phyloP scores from a whole-genome alignment of 352 stramenopile species.

The Phytophthora colocasiae region DNA sequence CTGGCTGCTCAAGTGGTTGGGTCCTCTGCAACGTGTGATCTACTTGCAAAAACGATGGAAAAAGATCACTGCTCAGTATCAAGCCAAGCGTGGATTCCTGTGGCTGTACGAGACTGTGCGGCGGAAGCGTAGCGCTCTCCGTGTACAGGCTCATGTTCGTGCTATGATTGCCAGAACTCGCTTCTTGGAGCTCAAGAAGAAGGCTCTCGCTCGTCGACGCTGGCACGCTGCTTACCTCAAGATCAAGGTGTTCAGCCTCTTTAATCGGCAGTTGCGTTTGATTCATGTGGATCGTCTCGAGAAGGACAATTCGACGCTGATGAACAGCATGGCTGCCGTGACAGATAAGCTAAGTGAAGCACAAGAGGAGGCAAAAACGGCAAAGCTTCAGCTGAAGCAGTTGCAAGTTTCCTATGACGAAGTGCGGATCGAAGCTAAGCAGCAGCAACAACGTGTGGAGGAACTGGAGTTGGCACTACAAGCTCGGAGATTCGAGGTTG shows the following conservation, averaged over 20 bases:
- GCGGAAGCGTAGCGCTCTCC: conserved; percentile 64
- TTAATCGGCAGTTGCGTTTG: conserved; percentile 61
- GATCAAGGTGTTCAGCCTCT: conserved; percentile 58
- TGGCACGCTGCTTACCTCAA: conserved; percentile 79
- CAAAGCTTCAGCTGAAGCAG: conserved; percentile 62
- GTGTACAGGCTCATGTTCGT: conserved; percentile 73
- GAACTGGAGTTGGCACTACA: conserved; percentile 69
- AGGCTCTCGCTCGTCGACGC: conserved; percentile 65
- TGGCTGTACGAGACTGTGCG: conserved; percentile 76
- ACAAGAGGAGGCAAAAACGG: conserved; percentile 51
- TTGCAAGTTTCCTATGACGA: conserved; percentile 65
- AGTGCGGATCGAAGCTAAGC: conserved; percentile 57
- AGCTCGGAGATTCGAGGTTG: conserved; percentile 53
- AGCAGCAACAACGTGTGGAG: conserved; percentile 67
- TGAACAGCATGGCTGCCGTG: conserved; percentile 46
- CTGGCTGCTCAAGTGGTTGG: conserved; percentile 89
- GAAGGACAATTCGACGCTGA: conserved; percentile 64
- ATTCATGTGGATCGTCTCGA: conserved; percentile 83
- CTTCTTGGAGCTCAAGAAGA: conserved; percentile 70
- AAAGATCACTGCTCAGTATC: conserved; percentile 76
- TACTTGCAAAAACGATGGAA: conserved; percentile 90
- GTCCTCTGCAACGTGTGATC: conserved; percentile 79
- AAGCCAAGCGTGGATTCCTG: conserved; percentile 83
- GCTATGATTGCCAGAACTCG: conserved; percentile 71
- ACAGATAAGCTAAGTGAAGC: conserved; percentile 47